phyloP scores from a whole-genome alignment of 73 alveolate genomes.

The Blepharisma stoltei region DNA sequence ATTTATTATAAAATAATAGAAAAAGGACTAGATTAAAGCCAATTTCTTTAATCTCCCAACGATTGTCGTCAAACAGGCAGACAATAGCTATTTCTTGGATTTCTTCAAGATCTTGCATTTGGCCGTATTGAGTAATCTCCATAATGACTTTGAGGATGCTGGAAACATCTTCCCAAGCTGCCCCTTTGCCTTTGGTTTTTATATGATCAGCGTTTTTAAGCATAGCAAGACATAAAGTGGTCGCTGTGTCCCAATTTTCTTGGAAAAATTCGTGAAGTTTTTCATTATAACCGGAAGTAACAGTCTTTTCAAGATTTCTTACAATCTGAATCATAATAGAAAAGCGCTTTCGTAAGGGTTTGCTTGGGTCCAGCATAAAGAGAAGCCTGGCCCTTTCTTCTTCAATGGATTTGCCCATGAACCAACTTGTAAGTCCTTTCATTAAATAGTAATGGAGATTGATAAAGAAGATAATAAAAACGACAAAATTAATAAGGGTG shows the following conservation, averaged over 20 bases:
- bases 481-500: too few species aligned
- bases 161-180: slow-evolving; percentile 14
- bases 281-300: not conserved
- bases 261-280: not conserved
- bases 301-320: not conserved
- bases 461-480: too few species aligned
- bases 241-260: not conserved
- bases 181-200: not conserved
- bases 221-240: not conserved
- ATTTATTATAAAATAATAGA: too few species aligned
- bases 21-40: slow-evolving; percentile 24
- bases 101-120: not conserved
- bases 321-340: not conserved
- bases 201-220: not conserved
- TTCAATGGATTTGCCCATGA: slow-evolving; percentile 26
- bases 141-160: not conserved
- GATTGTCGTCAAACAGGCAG: slow-evolving; percentile 17
- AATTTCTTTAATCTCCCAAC: slow-evolving; percentile 11
- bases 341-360: not conserved
- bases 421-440: slow-evolving; percentile 12
- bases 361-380: not conserved
- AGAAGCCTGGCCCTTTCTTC: slow-evolving; percentile 6
- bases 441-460: not conserved
- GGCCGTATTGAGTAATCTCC: not conserved
- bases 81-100: not conserved